Conservation (phyloP, 2,329 filamentous ascomycete species). For the Arachnopeziza araneosa region DNA sequence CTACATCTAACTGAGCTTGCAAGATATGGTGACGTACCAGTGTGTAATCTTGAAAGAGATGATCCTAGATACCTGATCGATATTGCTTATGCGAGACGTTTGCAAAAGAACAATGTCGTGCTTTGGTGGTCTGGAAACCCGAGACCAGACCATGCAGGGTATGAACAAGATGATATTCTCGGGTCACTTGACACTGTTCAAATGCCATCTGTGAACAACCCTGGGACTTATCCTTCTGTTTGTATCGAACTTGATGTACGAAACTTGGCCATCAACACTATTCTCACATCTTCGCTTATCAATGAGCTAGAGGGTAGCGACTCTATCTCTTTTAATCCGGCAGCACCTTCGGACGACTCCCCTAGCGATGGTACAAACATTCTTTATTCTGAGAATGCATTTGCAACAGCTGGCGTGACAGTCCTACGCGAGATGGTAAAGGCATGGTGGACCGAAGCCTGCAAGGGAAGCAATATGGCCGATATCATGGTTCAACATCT, state of each 20-base stretch:
- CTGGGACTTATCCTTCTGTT: conserved; percentile 90
- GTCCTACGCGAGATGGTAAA: conserved; percentile 98
- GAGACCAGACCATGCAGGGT: conserved; percentile 88
- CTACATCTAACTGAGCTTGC: conserved; percentile 81
- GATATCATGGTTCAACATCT: conserved; percentile 97
- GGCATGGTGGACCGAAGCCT: conserved; percentile 95
- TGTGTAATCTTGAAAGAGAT: conserved; percentile 92
- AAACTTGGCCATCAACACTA: conserved; percentile 96
- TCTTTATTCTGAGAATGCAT: conserved; percentile 81
- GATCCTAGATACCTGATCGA: conserved; percentile 95
- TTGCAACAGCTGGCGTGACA: conserved; percentile 83
- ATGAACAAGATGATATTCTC: conserved; percentile 86
- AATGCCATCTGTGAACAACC: conserved; percentile 90
- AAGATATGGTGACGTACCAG: conserved; percentile 85
- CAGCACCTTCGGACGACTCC: conserved; percentile 54
- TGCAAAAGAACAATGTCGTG: conserved; percentile 88
- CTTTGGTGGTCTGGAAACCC: conserved; percentile 93
- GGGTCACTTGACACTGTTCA: conserved; percentile 78
- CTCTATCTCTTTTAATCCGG: conserved; percentile 78
- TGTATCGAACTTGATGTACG: conserved; percentile 93
- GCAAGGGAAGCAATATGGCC: conserved; percentile 85
- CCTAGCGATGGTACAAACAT: conserved; percentile 59
- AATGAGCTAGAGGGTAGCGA: conserved; percentile 93
- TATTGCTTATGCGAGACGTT: conserved; percentile 81
- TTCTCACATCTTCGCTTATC: conserved; percentile 91